These are phyloP conservation scores for Monosporascus sp. DNA, from an alignment of 2,329 filamentous ascomycete genomes.

Conservation along the genomic window DNA sequence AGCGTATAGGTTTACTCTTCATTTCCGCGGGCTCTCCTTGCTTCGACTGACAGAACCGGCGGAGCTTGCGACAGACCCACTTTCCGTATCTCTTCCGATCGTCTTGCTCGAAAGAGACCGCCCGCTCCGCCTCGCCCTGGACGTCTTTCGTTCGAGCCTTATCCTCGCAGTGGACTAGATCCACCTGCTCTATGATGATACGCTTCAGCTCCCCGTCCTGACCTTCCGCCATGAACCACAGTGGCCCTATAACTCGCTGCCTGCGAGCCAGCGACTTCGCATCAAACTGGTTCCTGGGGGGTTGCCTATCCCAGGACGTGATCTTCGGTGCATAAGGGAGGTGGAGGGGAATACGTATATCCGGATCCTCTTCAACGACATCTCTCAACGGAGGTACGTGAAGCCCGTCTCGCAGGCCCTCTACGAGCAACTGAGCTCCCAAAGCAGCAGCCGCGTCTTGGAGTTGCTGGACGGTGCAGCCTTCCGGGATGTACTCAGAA, in stretches of 20 bases:
- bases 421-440: conserved; percentile 68
- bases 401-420: conserved; percentile 54
- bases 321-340: conserved; percentile 67
- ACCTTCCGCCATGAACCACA: conserved; percentile 52
- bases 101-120: neutral
- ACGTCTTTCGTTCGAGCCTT: neutral
- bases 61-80: neutral
- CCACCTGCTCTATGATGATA: conserved; percentile 33
- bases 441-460: conserved; percentile 50
- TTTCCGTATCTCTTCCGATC: neutral
- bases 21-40: neutral
- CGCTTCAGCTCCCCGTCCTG: conserved; percentile 22
- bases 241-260: conserved; percentile 54
- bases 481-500: conserved; percentile 34
- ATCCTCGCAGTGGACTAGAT: neutral
- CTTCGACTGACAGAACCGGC: neutral
- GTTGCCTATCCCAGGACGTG: conserved; percentile 52
- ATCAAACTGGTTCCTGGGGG: conserved; percentile 39
- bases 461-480: conserved; percentile 44
- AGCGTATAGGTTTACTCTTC: neutral
- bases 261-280: conserved; percentile 50
- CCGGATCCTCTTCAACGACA: conserved; percentile 10
- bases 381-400: conserved; percentile 55
- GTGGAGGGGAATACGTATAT: conserved; percentile 19
- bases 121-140: neutral